These are phyloP conservation scores for Penicillium freii DNA, from an alignment of 2,329 filamentous ascomycete genomes.

Conservation along the genomic window DNA sequence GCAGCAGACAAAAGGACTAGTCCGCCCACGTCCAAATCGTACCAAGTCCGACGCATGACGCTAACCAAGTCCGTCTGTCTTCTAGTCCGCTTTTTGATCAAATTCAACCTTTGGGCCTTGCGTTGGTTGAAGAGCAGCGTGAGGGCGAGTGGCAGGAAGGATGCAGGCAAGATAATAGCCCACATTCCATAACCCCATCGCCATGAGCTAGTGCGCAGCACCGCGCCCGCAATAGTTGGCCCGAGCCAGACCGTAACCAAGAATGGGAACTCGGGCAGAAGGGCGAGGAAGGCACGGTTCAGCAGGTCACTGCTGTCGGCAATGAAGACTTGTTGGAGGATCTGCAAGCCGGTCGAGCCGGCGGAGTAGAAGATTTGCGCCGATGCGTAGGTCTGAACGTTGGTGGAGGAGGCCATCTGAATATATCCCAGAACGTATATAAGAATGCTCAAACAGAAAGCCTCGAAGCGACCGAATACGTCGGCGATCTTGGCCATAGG, in stretches of 20 bases:
- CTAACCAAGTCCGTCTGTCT: constrained; percentile 39
- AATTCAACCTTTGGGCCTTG: constrained; percentile 56
- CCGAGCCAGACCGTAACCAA: constrained; percentile 65
- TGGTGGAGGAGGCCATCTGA: constrained; percentile 64
- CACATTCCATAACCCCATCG: constrained; percentile 69
- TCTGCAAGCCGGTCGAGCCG: constrained; percentile 60
- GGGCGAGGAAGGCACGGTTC: constrained; percentile 64
- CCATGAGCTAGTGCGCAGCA: constrained; percentile 58
- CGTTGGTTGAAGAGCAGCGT: constrained; percentile 59
- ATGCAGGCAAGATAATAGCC: constrained; percentile 61
- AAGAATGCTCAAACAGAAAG: constrained; percentile 55
- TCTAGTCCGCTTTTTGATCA: constrained; percentile 48
- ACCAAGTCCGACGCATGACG: constrained; percentile 51
- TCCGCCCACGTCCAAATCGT: constrained; percentile 51
- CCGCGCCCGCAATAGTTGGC: constrained; percentile 55
- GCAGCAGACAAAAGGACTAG: constrained; percentile 43
- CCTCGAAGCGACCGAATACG: constrained; percentile 65
- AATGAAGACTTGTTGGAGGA: constrained; percentile 63
- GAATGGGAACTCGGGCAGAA: constrained; percentile 63
- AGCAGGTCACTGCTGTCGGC: constrained; percentile 65
- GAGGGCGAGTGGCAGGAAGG: constrained; percentile 61
- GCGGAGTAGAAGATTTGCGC: constrained; percentile 64
- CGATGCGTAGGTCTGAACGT: constrained; percentile 55
- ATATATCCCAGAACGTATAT: constrained; percentile 57
- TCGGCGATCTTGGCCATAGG: constrained; percentile 67